Percentiles rank a stretch among this genome's conserved stretches.
Evolutionary conservation across 1,139 yeast genomes (phyloP).

Genomic region (Yamadazyma friedrichii): DNA sequence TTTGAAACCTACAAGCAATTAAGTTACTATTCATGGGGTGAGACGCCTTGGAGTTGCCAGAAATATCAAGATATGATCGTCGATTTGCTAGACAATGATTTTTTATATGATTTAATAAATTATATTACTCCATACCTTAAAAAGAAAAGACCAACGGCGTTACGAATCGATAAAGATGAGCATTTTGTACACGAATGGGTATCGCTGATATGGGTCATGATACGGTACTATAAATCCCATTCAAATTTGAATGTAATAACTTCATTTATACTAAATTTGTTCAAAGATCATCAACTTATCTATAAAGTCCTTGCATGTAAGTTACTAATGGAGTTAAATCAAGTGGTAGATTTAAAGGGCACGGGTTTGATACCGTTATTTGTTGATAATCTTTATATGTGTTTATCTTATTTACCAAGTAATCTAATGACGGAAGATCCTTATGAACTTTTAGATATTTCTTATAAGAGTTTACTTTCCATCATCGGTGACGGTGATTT

Average conservation of each 20-base stretch:
- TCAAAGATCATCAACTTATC: constrained; percentile 49
- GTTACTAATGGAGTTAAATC: constrained; percentile 25
- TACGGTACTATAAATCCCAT: constrained; percentile 18
- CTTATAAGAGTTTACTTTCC: constrained; percentile 12
- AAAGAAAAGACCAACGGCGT: constrained; percentile 18
- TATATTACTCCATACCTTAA: constrained; percentile 1
- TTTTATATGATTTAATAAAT: constrained; percentile 4
- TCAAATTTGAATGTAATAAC: constrained; percentile 45
- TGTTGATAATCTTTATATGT: constrained; percentile 35
- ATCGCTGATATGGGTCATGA: constrained; percentile 27
- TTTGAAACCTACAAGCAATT: constrained; percentile 1
- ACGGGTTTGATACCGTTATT: constrained; percentile 48
- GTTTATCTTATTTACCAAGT: constrained; percentile 47
- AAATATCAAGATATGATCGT: neutral
- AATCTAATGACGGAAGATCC: constrained; percentile 27
- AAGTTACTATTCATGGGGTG: constrained; percentile 3
- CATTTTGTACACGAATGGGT: constrained; percentile 8
- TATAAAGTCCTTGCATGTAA: constrained; percentile 45
- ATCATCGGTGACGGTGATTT: constrained; percentile 6
- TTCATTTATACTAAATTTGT: constrained; percentile 48
- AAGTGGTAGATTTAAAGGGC: constrained; percentile 20
- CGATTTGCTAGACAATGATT: neutral
- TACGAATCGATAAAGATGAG: constrained; percentile 10
- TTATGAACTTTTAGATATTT: constrained; percentile 19
- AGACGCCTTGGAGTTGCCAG: constrained; percentile 2